These are phyloP conservation scores for Aureobasidium sp. DNA, from an alignment of 2,329 filamentous ascomycete species.

Conservation along the genomic window DNA sequence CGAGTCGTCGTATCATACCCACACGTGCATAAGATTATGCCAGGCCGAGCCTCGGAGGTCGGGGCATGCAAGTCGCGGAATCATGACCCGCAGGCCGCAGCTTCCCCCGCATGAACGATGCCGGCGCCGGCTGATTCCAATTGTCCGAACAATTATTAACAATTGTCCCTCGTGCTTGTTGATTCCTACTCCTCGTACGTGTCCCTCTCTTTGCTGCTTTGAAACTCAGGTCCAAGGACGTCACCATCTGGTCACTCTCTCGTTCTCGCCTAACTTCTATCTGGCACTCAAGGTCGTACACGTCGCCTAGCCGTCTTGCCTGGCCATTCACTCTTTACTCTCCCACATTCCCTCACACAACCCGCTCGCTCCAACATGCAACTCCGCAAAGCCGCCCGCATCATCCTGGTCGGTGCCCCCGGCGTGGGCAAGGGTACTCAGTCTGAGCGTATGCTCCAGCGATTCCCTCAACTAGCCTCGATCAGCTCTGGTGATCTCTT, in stretches of 20 bases:
- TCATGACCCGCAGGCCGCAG: neutral
- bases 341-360: neutral
- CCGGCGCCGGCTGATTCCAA: neutral
- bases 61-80: neutral
- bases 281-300: neutral
- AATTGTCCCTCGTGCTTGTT: neutral
- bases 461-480: slow-evolving; percentile 81
- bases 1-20: too few species aligned
- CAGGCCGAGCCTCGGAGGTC: neutral
- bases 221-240: neutral
- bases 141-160: neutral
- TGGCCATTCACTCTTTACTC: neutral
- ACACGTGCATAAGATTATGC: too few species aligned
- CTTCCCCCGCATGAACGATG: neutral
- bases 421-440: slow-evolving; percentile 97
- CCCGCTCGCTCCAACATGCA: slow-evolving; percentile 30
- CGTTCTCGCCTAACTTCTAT: neutral
- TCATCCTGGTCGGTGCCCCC: slow-evolving; percentile 93
- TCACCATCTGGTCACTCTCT: neutral
- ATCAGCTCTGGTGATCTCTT: slow-evolving; percentile 93
- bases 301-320: neutral
- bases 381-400: slow-evolving; percentile 67
- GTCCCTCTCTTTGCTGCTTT: neutral
- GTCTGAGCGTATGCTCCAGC: slow-evolving; percentile 75
- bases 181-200: neutral